These are phyloP conservation scores for Blastobotrys muscicola DNA, from an alignment of 805 yeast species.

Conservation along the genomic window DNA sequence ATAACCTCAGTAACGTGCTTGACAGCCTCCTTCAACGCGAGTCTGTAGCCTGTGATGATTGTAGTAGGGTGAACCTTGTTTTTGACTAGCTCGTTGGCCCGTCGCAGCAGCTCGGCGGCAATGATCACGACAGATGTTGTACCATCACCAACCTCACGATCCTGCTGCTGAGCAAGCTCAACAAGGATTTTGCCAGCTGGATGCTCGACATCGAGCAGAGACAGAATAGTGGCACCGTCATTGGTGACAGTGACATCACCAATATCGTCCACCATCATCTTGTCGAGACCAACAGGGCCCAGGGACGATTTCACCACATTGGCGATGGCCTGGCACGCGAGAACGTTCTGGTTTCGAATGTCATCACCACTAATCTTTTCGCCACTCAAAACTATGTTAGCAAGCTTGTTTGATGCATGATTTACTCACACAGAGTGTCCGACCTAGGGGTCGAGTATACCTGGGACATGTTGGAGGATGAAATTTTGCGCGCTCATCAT, in stretches of 20 bases:
- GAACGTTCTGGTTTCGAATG: slow-evolving; percentile 84
- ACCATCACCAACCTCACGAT: slow-evolving; percentile 97
- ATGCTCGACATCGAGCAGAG: slow-evolving; percentile 89
- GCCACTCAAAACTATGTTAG: slow-evolving; percentile 66
- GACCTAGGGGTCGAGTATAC: slow-evolving; percentile 77
- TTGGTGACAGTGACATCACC: slow-evolving; percentile 98
- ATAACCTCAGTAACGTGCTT: slow-evolving; percentile 78
- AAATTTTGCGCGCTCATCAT: background rate
- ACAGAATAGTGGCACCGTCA: slow-evolving; percentile 95
- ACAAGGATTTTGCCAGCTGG: slow-evolving; percentile 98
- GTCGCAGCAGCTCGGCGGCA: slow-evolving; percentile 82
- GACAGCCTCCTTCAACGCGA: slow-evolving; percentile 86
- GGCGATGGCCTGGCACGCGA: slow-evolving; percentile 84
- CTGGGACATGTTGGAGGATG: slow-evolving; percentile 34
- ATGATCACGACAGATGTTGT: slow-evolving; percentile 95
- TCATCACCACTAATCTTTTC: slow-evolving; percentile 95
- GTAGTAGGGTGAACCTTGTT: slow-evolving; percentile 97
- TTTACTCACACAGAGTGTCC: slow-evolving; percentile 63
- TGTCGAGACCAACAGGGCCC: slow-evolving; percentile 97
- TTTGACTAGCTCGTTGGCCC: slow-evolving; percentile 89
- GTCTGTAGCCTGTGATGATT: slow-evolving; percentile 89
- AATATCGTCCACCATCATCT: slow-evolving; percentile 97
- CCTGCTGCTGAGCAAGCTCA: slow-evolving; percentile 97
- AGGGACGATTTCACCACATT: slow-evolving; percentile 82
- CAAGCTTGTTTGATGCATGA: background rate